phyloP scores from a whole-genome alignment of 345 rosid genomes.

The rapeseed (Brassica napus) region Da-Ae NC_063439.1:15767501-15768000 shows the following conservation, averaged over 20 bases:
- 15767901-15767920: slow-evolving; percentile 21
- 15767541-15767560: too few relatives aligned
- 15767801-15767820: not conserved
- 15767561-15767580: too few relatives aligned
- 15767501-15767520: too few relatives aligned
- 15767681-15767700: not conserved
- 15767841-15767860: slow-evolving; percentile 40
- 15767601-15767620: too few relatives aligned
- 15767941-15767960: not conserved
- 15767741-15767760: not conserved
- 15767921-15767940: slow-evolving; percentile 16
- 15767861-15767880: slow-evolving; percentile 38
- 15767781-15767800: not conserved
- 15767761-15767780: not conserved
- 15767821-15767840: not conserved
- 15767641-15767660: not conserved
- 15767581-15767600: too few relatives aligned
- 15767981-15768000: slow-evolving; percentile 18
- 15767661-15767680: not conserved
- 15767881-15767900: slow-evolving; percentile 30
- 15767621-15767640: too few relatives aligned
- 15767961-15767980: not conserved
- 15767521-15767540: too few relatives aligned
- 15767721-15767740: not conserved
- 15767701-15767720: not conserved